A percentile compares a stretch with the other conserved stretches of the same genome.
Conservation (phyloP, 163 green algal species). For the Dunaliella salina region DNA sequence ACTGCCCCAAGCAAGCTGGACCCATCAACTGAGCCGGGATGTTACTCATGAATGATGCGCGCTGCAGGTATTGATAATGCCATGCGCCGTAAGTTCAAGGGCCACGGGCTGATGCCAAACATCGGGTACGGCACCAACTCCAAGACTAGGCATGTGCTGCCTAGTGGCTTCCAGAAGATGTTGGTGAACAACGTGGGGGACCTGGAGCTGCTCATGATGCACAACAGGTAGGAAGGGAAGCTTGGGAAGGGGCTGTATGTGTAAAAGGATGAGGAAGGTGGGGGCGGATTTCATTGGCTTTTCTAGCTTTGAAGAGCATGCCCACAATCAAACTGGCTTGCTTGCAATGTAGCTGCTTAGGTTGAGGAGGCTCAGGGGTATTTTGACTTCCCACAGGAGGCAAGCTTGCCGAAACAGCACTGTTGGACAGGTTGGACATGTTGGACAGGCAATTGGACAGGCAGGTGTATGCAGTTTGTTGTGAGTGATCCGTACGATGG, state of each 20-base stretch:
- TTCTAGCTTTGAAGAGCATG: neutral
- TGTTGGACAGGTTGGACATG: too few species aligned
- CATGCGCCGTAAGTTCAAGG: slow-evolving; percentile 88
- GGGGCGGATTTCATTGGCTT: too few species aligned
- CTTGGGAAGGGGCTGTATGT: neutral
- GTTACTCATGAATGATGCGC: neutral
- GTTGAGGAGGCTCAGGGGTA: too few species aligned
- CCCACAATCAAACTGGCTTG: neutral
- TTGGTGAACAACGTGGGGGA: slow-evolving; percentile 91
- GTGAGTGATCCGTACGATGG: too few species aligned
- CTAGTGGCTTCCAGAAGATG: slow-evolving; percentile 80
- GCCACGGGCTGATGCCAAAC: slow-evolving; percentile 86
- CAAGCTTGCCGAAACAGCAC: too few species aligned
- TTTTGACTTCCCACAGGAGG: too few species aligned
- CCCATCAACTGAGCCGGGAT: neutral
- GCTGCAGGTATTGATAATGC: slow-evolving; percentile 87
- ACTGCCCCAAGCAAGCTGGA: too few species aligned
- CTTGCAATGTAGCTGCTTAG: too few species aligned
- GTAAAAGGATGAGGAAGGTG: too few species aligned
- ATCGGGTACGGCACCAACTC: slow-evolving; percentile 96
- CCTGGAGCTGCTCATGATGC: slow-evolving; percentile 97
- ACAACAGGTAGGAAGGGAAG: slow-evolving; percentile 77
- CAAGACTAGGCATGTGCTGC: slow-evolving; percentile 89
- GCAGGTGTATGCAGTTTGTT: too few species aligned
- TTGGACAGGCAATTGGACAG: too few species aligned